Conservation (phyloP, 371 early-diverging fungal genomes). For the Mucor indicus region DNA sequence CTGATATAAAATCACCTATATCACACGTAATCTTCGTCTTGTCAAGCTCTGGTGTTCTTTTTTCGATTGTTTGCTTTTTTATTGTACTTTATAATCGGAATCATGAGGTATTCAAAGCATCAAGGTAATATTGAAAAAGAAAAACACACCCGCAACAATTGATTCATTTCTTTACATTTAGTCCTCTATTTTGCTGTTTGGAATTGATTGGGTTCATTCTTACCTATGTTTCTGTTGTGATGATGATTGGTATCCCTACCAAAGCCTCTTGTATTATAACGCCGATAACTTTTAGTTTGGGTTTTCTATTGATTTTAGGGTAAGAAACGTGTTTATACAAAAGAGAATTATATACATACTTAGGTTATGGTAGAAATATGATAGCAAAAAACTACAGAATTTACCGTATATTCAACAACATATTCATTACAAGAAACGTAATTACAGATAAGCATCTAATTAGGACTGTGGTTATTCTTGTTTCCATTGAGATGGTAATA, state of each 20-base stretch:
- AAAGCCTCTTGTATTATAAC: slow-evolving; percentile 38
- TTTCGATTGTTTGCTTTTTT: slow-evolving; percentile 30
- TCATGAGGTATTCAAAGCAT: slow-evolving; percentile 55
- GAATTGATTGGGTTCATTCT: slow-evolving; percentile 56
- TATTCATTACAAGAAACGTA: slow-evolving; percentile 56
- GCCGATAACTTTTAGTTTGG: slow-evolving; percentile 51
- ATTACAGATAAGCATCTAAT: slow-evolving; percentile 55
- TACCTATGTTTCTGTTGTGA: slow-evolving; percentile 46
- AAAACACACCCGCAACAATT: neutral
- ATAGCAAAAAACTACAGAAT: slow-evolving; percentile 64
- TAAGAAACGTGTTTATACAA: too few species aligned
- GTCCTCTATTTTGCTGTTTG: slow-evolving; percentile 58
- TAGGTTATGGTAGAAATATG: slow-evolving; percentile 42
- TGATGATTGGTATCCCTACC: slow-evolving; percentile 52
- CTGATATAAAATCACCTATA: slow-evolving; percentile 42
- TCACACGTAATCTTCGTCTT: slow-evolving; percentile 43
- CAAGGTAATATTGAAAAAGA: too few species aligned
- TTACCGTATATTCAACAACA: slow-evolving; percentile 60
- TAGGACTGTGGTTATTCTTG: slow-evolving; percentile 43
- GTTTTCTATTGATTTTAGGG: slow-evolving; percentile 54
- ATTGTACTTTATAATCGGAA: slow-evolving; percentile 38
- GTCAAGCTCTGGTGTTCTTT: slow-evolving; percentile 33
- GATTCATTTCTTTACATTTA: too few species aligned
- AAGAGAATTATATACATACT: too few species aligned
- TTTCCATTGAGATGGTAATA: slow-evolving; percentile 49